Evolutionary conservation across 2,329 filamentous ascomycete species (phyloP).

Genomic region (Ceratocystis destructans): DNA sequence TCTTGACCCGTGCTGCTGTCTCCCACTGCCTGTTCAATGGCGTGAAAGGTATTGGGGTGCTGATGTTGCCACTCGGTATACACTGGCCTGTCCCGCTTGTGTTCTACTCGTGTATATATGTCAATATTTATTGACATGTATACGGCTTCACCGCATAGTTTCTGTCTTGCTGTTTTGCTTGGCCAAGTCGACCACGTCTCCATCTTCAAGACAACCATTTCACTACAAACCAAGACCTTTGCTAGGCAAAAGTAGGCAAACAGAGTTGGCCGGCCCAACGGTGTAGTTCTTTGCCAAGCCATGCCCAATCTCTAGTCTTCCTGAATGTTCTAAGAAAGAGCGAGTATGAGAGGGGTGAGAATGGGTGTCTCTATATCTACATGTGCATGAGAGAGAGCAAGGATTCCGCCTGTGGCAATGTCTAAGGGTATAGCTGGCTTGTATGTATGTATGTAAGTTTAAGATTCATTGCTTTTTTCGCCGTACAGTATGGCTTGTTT

Average conservation of each 20-base stretch:
- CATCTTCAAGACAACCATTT: not conserved
- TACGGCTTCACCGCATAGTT: not conserved
- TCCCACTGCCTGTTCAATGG: not conserved
- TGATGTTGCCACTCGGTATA: too few species aligned
- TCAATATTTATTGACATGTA: too few species aligned
- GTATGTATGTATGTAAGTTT: not conserved
- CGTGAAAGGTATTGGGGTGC: too few species aligned
- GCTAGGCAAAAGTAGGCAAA: too few species aligned
- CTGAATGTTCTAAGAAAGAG: too few species aligned
- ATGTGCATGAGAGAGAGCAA: not conserved
- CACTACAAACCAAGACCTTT: too few species aligned
- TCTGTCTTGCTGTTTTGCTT: not conserved
- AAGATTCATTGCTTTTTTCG: not conserved
- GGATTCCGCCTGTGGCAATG: not conserved
- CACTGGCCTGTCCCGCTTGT: too few species aligned
- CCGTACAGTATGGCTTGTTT: not conserved
- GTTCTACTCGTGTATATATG: too few species aligned
- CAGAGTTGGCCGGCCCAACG: too few species aligned
- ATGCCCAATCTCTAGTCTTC: too few species aligned
- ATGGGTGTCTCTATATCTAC: not conserved
- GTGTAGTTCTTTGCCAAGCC: too few species aligned
- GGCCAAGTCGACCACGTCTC: not conserved
- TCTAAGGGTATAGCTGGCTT: not conserved
- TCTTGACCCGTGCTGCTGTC: not conserved
- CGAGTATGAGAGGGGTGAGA: not conserved